These are phyloP conservation scores for Yamadazyma paraphyllophila DNA, from an alignment of 805 yeast species.

Conservation along the genomic window DNA sequence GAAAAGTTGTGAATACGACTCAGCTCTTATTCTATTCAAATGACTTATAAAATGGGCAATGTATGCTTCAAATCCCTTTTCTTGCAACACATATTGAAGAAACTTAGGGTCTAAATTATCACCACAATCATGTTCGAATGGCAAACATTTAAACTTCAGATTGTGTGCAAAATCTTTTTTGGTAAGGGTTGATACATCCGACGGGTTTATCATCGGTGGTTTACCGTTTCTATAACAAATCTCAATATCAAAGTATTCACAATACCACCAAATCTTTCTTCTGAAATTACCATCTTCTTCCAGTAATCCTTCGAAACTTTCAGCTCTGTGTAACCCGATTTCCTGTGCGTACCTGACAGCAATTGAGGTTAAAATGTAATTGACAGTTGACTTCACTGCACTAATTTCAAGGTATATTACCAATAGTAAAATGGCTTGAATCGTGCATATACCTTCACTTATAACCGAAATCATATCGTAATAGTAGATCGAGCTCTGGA, in stretches of 20 bases:
- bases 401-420: conserved; percentile 35
- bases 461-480: conserved; percentile 49
- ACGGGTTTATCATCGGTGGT: conserved; percentile 35
- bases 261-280: conserved; percentile 35
- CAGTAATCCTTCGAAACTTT: conserved; percentile 22
- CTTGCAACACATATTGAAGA: conserved; percentile 5
- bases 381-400: conserved; percentile 28
- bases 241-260: conserved; percentile 38
- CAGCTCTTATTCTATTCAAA: conserved; percentile 28
- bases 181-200: conserved; percentile 29
- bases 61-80: conserved; percentile 11
- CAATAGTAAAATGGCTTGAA: conserved; percentile 53
- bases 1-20: conserved; percentile 30
- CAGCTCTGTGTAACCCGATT: conserved; percentile 39
- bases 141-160: background rate
- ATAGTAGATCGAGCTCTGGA: conserved; percentile 43
- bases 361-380: conserved; percentile 28
- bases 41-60: conserved; percentile 10
- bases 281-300: conserved; percentile 22
- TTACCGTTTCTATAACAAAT: conserved; percentile 38
- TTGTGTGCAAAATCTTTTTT: conserved; percentile 17
- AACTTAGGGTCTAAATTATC: conserved; percentile 11
- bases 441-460: conserved; percentile 50
- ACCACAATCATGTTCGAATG: background rate
- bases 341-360: conserved; percentile 43